Percentiles rank a stretch among this genome's conserved stretches.
These are phyloP conservation scores for Pseudogymnoascus sp. DNA, from an alignment of 2,329 filamentous ascomycete species.

Conservation along the genomic window DNA sequence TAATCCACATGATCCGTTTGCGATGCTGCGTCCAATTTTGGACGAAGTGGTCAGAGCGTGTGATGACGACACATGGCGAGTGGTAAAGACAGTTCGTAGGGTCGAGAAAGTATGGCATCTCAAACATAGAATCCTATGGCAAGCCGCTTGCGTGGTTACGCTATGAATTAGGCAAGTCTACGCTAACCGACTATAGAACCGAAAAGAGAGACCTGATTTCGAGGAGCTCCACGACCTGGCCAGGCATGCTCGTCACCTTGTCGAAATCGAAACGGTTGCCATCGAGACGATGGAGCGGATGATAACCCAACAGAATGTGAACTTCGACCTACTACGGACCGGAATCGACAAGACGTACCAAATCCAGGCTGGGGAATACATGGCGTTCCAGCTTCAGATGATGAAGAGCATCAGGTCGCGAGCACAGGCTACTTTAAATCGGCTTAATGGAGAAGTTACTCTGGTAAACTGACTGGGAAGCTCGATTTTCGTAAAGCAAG, in stretches of 20 bases:
- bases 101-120: constrained; percentile 2
- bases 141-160: background rate
- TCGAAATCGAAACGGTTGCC: background rate
- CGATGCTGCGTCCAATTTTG: background rate
- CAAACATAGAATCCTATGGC: background rate
- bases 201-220: background rate
- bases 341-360: background rate
- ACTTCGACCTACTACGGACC: background rate
- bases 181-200: background rate
- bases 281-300: background rate
- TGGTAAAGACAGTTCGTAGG: background rate
- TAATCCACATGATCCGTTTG: background rate
- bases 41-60: background rate
- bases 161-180: background rate
- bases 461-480: background rate
- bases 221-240: background rate
- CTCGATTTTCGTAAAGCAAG: background rate
- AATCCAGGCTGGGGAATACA: background rate
- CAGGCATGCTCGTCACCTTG: background rate
- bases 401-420: background rate
- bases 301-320: background rate
- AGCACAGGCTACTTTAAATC: background rate
- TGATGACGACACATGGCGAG: background rate
- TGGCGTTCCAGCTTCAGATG: background rate
- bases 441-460: background rate